These are phyloP conservation scores for Aspergillus tamarii DNA, from an alignment of 2,329 filamentous ascomycete species.

Conservation along the genomic window DNA sequence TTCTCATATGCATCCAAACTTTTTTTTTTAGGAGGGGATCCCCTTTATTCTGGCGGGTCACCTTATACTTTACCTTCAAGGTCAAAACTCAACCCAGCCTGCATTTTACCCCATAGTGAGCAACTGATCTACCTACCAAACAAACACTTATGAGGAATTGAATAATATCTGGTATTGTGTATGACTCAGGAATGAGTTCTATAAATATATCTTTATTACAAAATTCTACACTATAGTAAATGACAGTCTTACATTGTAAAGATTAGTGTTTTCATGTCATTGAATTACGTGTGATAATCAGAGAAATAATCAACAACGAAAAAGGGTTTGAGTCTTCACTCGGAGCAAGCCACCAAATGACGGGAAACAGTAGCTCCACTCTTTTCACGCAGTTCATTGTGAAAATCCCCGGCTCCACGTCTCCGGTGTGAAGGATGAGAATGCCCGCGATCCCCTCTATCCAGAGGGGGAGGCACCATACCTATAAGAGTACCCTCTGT, in stretches of 20 bases:
- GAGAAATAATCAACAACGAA: not conserved
- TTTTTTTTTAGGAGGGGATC: too few species aligned
- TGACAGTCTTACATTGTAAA: not conserved
- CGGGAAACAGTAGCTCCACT: not conserved
- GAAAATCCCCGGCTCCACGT: conserved; percentile 11
- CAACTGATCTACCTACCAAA: not conserved
- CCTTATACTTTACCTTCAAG: not conserved
- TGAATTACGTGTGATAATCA: not conserved
- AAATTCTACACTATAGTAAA: not conserved
- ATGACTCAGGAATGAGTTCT: not conserved
- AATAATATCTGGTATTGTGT: not conserved
- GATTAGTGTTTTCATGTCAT: not conserved
- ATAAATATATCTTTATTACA: not conserved
- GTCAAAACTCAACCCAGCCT: not conserved
- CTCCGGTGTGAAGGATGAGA: conserved; percentile 8
- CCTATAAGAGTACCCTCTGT: not conserved
- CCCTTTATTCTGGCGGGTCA: not conserved
- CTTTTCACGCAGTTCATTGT: not conserved
- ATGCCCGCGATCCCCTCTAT: not conserved
- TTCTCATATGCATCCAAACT: not conserved
- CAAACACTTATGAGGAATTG: not conserved
- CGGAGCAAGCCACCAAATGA: conserved; percentile 4
- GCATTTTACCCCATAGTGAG: not conserved
- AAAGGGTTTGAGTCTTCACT: not conserved
- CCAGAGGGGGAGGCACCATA: conserved; percentile 1